Conservation (phyloP, 2,329 filamentous ascomycete genomes). For the Neoscytalidium dimidiatum region DNA sequence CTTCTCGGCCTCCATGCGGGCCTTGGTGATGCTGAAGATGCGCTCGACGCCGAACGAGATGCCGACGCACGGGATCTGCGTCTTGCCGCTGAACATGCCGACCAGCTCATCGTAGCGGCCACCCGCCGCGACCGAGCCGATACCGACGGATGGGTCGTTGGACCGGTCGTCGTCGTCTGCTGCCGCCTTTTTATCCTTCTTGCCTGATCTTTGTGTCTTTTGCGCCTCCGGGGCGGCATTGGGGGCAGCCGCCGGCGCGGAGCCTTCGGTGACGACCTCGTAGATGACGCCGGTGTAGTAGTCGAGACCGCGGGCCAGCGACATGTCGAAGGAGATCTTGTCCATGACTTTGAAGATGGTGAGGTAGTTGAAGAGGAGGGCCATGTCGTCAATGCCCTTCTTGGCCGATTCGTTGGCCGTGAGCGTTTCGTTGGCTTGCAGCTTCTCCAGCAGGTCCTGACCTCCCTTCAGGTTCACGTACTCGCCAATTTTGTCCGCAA, state of each 20-base stretch:
- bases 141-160: constrained; percentile 76
- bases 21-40: constrained; percentile 90
- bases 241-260: constrained; percentile 53
- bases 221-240: constrained; percentile 41
- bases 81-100: constrained; percentile 87
- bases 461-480: constrained; percentile 79
- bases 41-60: constrained; percentile 95
- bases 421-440: constrained; percentile 69
- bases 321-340: constrained; percentile 84
- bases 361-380: constrained; percentile 77
- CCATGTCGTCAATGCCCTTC: constrained; percentile 79
- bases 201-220: constrained; percentile 41
- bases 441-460: constrained; percentile 69
- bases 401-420: constrained; percentile 73
- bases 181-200: constrained; percentile 51
- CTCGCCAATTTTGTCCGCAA: constrained; percentile 84
- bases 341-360: constrained; percentile 73
- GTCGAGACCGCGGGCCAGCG: constrained; percentile 85
- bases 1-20: constrained; percentile 66
- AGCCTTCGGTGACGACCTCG: constrained; percentile 82
- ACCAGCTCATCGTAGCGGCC: constrained; percentile 92
- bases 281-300: constrained; percentile 92
- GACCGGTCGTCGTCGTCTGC: constrained; percentile 66
- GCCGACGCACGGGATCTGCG: constrained; percentile 83
- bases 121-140: constrained; percentile 86